Evolutionary conservation across 805 yeast species (phyloP).

Genomic region (Starmerella etchellsii): DNA sequence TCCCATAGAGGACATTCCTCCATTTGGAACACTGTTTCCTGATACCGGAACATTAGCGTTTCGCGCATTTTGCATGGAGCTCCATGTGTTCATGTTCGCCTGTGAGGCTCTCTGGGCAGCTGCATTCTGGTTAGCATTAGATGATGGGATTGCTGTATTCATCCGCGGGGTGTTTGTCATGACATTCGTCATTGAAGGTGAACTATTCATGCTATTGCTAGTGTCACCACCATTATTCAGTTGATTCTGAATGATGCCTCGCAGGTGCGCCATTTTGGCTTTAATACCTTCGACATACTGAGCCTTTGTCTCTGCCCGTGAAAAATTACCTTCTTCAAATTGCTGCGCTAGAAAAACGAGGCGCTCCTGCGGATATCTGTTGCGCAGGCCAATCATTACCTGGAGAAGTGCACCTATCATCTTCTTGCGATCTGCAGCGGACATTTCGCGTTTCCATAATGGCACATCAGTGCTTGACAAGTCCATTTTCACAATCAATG

Average conservation of each 20-base stretch:
- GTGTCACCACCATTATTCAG: background rate
- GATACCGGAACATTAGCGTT: background rate
- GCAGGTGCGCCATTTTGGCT: slow-evolving; percentile 12
- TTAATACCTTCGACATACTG: slow-evolving; percentile 18
- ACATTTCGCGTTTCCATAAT: slow-evolving; percentile 17
- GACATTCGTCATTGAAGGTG: background rate
- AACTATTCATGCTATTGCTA: background rate
- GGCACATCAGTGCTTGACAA: background rate
- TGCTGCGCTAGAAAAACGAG: slow-evolving; percentile 25
- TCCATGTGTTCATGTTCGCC: background rate
- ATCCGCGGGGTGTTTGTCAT: too few relatives aligned
- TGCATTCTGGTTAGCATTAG: too few relatives aligned
- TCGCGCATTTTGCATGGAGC: background rate
- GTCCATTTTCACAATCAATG: background rate
- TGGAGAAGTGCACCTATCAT: slow-evolving; percentile 13
- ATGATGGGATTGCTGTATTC: too few relatives aligned
- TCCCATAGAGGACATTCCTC: background rate
- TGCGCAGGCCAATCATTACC: slow-evolving; percentile 20
- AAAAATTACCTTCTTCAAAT: slow-evolving; percentile 25
- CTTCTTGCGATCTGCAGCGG: slow-evolving; percentile 18
- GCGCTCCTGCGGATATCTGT: slow-evolving; percentile 24
- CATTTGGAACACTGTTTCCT: too few relatives aligned
- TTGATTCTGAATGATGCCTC: slow-evolving; percentile 8
- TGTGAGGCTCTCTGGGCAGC: background rate
- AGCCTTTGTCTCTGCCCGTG: slow-evolving; percentile 23